Base-by-base conservation (phyloP, 192 early-diverging fungal genomes). In the Coemansia sp. region DNA sequence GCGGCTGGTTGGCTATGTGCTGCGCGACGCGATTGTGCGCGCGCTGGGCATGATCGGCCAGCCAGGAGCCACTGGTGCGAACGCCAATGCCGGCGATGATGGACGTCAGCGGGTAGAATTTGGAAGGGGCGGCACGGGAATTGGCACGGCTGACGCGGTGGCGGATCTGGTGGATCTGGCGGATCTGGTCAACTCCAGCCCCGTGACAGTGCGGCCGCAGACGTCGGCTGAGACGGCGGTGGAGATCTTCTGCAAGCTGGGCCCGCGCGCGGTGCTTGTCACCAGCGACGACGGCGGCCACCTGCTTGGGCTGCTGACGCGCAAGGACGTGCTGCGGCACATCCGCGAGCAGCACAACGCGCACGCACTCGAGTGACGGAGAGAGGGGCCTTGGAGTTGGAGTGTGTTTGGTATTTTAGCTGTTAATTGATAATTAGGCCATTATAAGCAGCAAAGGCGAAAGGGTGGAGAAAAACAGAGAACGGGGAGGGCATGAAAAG, bases 171-270 rank as follows among this genome's bases (percentile, higher is more conserved):
- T 45, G 32, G 42, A 60, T 29, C 59, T 71, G 28, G 33, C 58
- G 13, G 46, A 33, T 20, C 50, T 52, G 28, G 72, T 80, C 40
- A 55, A 63, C 52, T 20, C 79, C 57, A 86, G 83, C n/a, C 87
- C 90, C 0, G 79, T 87, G 13, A 84, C 83, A 0, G 86, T 90
- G 14, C 68, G 83, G 11, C 88, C 88, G 17, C 75, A 81, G 24
- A 71, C 80, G 20, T 74, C 87, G 1, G 65, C 86, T 9, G 90
- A 89, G 48, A 88, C 86, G 0, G 85, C 86, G 0, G 76, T 89
- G 55, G 86, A 90, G 67, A 79, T 92, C 34, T 92, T 92, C 56
- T 87, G 87, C 45, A 89, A 92, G 70, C 78, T 91, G 44, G 89
- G 87, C 8, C 88, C 88, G 14, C 78, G 85, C 7, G 77, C 85